These are phyloP conservation scores for Mortierella sp. DNA, from an alignment of 371 early-diverging fungal genomes.

Conservation along the genomic window DNA sequence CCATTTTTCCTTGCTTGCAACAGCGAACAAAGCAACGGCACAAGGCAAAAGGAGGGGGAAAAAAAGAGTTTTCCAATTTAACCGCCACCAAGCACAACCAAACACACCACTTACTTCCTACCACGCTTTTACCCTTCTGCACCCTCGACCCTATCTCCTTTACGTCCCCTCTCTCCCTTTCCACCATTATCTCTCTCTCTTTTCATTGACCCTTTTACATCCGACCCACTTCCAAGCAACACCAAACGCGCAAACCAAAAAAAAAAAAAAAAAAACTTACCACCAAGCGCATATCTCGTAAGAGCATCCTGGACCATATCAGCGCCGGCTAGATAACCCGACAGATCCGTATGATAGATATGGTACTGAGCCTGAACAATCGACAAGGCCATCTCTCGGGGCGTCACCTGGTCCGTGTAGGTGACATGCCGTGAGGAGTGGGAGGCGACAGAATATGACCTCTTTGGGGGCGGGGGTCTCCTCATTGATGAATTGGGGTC, in stretches of 20 bases:
- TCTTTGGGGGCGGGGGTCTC: not conserved
- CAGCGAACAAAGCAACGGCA: not conserved
- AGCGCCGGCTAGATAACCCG: slow-evolving; percentile 45
- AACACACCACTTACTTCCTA: not conserved
- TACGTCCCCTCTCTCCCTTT: not conserved
- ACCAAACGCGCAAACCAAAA: not conserved
- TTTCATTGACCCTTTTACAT: no score
- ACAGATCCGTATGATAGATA: slow-evolving; percentile 52
- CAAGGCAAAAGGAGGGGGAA: not conserved
- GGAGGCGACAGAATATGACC: slow-evolving; percentile 33
- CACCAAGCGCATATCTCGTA: slow-evolving; percentile 45
- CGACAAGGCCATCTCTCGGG: slow-evolving; percentile 47
- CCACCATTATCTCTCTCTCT: not conserved
- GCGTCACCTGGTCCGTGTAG: slow-evolving; percentile 40
- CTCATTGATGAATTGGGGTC: not conserved
- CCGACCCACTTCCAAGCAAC: no score
- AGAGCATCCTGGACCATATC: slow-evolving; percentile 52
- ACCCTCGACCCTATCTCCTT: not conserved
- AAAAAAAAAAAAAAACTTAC: slow-evolving; percentile 23
- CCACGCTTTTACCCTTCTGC: not conserved
- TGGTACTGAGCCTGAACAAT: slow-evolving; percentile 53
- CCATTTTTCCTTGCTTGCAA: not conserved
- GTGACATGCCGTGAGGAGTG: slow-evolving; percentile 47
- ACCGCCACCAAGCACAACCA: slow-evolving; percentile 6
- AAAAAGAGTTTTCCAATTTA: not conserved